A percentile compares a stretch with the other conserved stretches of the same genome.
phyloP scores from a whole-genome alignment of 768 basidiomycete species.

The Trametes cubensis region DNA sequence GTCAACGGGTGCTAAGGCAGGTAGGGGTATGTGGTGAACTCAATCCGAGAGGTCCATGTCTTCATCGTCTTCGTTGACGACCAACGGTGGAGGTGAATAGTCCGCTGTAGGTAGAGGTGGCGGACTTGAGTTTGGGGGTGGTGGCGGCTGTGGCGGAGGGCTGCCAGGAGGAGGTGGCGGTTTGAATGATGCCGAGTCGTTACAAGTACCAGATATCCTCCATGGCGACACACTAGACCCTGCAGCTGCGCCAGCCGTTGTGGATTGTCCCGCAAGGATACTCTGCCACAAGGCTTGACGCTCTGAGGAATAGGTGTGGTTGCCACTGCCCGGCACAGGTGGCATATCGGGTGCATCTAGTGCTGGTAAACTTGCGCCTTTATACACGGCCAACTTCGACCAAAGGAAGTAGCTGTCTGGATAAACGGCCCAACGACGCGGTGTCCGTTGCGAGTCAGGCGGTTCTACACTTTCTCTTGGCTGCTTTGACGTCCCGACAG shows the following conservation, averaged over 20 bases:
- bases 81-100: background rate
- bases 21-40: background rate
- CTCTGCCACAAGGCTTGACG: slow-evolving; percentile 45
- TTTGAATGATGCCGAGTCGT: too few relatives aligned
- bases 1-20: background rate
- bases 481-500: background rate
- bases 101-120: slow-evolving; percentile 18
- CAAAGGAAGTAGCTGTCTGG: slow-evolving; percentile 62
- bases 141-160: slow-evolving; percentile 37
- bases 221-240: background rate
- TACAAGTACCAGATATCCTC: background rate
- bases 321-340: slow-evolving; percentile 23
- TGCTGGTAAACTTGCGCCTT: slow-evolving; percentile 40
- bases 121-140: slow-evolving; percentile 13
- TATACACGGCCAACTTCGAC: slow-evolving; percentile 55
- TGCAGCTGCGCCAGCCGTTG: too few relatives aligned
- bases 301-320: slow-evolving; percentile 39
- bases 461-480: background rate
- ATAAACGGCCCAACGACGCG: slow-evolving; percentile 63
- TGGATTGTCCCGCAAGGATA: slow-evolving; percentile 30
- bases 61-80: background rate
- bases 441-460: background rate
- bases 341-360: background rate
- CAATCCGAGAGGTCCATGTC: slow-evolving; percentile 13
- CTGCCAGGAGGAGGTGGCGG: slow-evolving; percentile 32